Base-by-base conservation (phyloP, 305 asterid species). In the Plantago coronopus region DNA sequence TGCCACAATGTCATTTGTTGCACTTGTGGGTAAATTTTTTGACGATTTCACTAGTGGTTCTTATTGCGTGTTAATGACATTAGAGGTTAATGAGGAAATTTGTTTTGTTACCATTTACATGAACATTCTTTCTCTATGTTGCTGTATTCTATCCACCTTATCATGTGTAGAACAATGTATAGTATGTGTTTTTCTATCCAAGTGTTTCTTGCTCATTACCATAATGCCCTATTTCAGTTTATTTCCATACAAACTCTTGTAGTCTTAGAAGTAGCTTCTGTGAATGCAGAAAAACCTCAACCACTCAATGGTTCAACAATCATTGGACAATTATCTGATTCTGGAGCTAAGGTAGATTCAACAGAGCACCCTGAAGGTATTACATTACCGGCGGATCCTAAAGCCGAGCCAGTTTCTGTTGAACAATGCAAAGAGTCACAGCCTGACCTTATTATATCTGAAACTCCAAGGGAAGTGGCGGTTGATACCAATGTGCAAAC, bases 261-360 rank as follows among this genome's bases (percentile, higher is more conserved):
- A 23, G 37, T 63, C 47, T 60, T 64, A 45, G 44, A 59, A 59
- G 55, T 62, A 60, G 12, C 50, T 67, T 59, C 29, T 14, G 20
- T 65, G 19, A 47, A 47, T 59, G 72, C 85, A 83, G 81, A 70
- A 46, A 63, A 0, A 65, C 57, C 47, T 44, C 67, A 72, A 49
- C 59, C 55, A 61, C 64, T 61, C 23, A 61, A 68, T 62, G 67
- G 51, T 62, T 67, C 70, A 9, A 62, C 54, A 54, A 55, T 27
- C 57, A 45, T 66, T 21, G 74, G 57, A 54, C 72, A 67, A 50
- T 50, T 44, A 1, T 45, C 40, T 49, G 54, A 68, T 22, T 63
- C 61, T 40, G 72, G 65, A 42, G 66, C 67, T 64, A 55, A 37
- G 47, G 72, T 54, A 27, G 69, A 51, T 60, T 70, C 69, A 65